These are phyloP conservation scores for Fusarium penzigii DNA, from an alignment of 2,329 filamentous ascomycete genomes.

Conservation along the genomic window DNA sequence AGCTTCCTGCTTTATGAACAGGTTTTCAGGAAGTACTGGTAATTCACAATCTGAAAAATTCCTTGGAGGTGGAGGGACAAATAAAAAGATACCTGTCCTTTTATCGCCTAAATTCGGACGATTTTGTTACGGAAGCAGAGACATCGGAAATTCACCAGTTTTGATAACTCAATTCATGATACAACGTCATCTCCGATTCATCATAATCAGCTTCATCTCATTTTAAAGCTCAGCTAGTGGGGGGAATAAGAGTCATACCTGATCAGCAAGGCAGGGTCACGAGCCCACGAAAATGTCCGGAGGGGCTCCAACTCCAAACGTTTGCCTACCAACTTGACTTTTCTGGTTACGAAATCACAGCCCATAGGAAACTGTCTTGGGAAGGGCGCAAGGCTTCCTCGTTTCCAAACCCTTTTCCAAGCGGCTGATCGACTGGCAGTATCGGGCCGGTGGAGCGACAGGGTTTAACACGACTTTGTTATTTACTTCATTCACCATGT, in stretches of 20 bases:
- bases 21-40: background rate
- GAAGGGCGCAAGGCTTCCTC: background rate
- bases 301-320: background rate
- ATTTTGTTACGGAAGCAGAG: background rate
- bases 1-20: background rate
- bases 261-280: background rate
- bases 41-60: background rate
- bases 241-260: background rate
- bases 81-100: background rate
- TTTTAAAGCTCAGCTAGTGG: background rate
- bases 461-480: background rate
- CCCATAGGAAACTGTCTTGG: background rate
- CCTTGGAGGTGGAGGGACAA: background rate
- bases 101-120: background rate
- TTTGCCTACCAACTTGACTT: background rate
- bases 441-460: background rate
- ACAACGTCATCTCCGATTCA: background rate
- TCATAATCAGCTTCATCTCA: background rate
- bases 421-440: background rate
- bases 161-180: background rate
- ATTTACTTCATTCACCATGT: background rate
- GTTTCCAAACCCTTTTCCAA: background rate
- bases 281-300: background rate
- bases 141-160: background rate
- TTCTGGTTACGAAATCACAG: too few relatives aligned